phyloP scores from a whole-genome alignment of 495 filamentous ascomycete genomes.

The Monascus purpureus region DNA sequence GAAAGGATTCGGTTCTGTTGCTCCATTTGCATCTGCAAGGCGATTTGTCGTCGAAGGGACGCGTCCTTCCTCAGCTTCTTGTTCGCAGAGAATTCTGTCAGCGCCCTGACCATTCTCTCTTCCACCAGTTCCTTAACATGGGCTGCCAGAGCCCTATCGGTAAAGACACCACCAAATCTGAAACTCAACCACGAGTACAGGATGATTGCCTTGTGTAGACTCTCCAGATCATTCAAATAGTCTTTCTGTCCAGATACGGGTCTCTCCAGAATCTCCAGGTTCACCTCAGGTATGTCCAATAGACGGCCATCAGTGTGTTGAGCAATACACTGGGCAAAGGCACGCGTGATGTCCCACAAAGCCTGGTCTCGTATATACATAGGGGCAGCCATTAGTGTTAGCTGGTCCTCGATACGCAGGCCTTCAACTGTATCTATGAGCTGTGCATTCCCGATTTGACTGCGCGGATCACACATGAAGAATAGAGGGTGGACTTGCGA shows the following conservation, averaged over 20 bases:
- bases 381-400: slow-evolving; percentile 63
- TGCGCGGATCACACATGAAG: slow-evolving; percentile 50
- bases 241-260: slow-evolving; percentile 25
- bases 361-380: slow-evolving; percentile 13
- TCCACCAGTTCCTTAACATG: slow-evolving; percentile 73
- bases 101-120: slow-evolving; percentile 52
- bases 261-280: slow-evolving; percentile 54
- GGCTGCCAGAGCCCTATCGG: slow-evolving; percentile 58
- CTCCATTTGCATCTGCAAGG: slow-evolving; percentile 23
- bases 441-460: slow-evolving; percentile 50
- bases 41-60: slow-evolving; percentile 28
- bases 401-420: slow-evolving; percentile 55
- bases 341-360: slow-evolving; percentile 28
- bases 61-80: slow-evolving; percentile 29
- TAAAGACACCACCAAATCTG: slow-evolving; percentile 63
- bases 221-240: slow-evolving; percentile 54
- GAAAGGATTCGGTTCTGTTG: slow-evolving; percentile 14
- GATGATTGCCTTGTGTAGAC: slow-evolving; percentile 66
- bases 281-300: slow-evolving; percentile 46
- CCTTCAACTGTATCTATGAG: slow-evolving; percentile 48
- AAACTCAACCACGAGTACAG: slow-evolving; percentile 79
- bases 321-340: slow-evolving; percentile 55
- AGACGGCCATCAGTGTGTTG: slow-evolving; percentile 46
- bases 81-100: slow-evolving; percentile 43
- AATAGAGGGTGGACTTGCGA: slow-evolving; percentile 47